Evolutionary conservation across 106 monocot species (phyloP).

Genomic region (Dioscorea alata): DNA sequence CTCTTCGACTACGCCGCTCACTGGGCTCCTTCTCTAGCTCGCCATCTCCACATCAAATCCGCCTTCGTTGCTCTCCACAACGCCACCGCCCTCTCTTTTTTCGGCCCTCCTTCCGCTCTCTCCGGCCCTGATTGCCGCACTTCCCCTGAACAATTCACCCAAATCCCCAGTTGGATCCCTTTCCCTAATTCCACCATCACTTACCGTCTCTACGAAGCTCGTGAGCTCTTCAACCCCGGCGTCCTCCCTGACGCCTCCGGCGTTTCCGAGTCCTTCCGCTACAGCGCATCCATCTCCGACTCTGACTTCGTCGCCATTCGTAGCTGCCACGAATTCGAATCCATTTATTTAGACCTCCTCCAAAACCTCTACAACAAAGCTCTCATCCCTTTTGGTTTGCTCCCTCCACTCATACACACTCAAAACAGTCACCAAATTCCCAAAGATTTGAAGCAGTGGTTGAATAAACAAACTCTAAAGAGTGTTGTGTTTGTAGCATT

Average conservation of each 20-base stretch:
- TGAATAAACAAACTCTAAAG: constrained; percentile 7
- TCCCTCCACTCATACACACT: not conserved
- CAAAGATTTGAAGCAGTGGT: constrained; percentile 13
- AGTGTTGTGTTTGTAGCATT: constrained; percentile 27
- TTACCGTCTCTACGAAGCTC: too few species aligned
- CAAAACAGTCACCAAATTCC: not conserved
- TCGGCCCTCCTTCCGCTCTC: not conserved
- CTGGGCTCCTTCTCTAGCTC: too few species aligned
- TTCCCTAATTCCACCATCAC: too few species aligned
- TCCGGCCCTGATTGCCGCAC: not conserved
- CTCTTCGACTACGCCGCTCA: too few species aligned
- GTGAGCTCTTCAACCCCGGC: too few species aligned
- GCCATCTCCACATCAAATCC: too few species aligned
- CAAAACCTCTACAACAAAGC: not conserved
- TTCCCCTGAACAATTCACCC: not conserved
- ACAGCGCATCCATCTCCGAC: too few species aligned
- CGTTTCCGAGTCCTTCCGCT: too few species aligned
- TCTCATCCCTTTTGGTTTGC: constrained; percentile 7
- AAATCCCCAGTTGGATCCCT: not conserved
- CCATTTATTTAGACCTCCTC: constrained; percentile 9
- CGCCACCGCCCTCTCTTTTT: constrained; percentile 3
- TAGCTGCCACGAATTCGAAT: constrained; percentile 20
- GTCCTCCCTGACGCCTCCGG: too few species aligned
- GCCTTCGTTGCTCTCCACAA: too few species aligned
- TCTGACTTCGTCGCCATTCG: constrained; percentile 2